Evolutionary conservation across 2,329 filamentous ascomycete genomes (phyloP).

Genomic region (Verticillium zaregamsianum): DNA sequence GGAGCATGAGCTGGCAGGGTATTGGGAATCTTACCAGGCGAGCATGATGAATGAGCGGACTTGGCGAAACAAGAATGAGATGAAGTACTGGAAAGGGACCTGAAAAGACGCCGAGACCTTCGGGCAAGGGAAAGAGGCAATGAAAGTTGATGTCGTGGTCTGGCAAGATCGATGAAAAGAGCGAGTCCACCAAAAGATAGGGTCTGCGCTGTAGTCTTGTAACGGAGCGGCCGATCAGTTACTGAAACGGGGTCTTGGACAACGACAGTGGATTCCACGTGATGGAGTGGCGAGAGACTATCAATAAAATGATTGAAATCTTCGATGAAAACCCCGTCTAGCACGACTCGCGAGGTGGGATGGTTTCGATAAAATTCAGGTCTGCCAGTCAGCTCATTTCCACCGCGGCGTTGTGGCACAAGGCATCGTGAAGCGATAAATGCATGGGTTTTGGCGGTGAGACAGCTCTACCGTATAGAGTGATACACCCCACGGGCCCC

Average conservation of each 20-base stretch:
- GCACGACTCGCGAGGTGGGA: background rate
- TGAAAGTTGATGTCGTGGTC: background rate
- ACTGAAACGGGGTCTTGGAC: background rate
- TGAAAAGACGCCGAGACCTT: background rate
- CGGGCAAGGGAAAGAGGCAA: background rate
- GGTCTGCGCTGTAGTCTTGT: background rate
- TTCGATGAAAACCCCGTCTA: background rate
- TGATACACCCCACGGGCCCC: background rate
- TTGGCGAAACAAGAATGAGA: background rate
- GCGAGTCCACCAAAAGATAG: background rate
- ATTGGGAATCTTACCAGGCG: constrained; percentile 21
- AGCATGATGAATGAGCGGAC: constrained; percentile 17
- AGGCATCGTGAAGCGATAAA: background rate
- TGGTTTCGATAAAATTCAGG: background rate
- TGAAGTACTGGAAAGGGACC: background rate
- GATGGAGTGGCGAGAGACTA: background rate
- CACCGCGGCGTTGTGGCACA: background rate
- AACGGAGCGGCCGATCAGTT: background rate
- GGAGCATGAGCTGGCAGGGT: background rate
- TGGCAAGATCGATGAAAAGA: background rate
- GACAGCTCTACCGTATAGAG: background rate
- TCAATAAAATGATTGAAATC: background rate
- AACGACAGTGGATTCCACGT: background rate
- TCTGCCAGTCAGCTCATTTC: background rate
- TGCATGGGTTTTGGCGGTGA: background rate